Base-by-base conservation (phyloP, 768 basidiomycete species). In the Auriscalpium microsporum region DNA sequence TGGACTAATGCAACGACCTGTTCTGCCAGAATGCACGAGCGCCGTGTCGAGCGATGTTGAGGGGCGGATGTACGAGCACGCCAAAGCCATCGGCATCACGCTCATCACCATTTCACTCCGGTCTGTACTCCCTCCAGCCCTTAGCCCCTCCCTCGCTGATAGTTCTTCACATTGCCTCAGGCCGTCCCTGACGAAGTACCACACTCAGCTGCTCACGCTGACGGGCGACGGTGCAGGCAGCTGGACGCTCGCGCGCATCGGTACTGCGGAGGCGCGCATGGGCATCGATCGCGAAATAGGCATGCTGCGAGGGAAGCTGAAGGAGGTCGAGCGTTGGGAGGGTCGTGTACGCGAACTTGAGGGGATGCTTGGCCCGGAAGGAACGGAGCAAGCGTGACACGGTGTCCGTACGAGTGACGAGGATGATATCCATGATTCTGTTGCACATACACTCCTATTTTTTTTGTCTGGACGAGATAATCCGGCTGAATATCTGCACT, bases 1-100 rank as follows among this genome's bases (percentile, higher is more conserved):
- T 17, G 45, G 0, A 35, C 17, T 14, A 11, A 7, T 48, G 33
- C 10, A 28, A 46, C 48, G 16, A 35, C 54, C 28, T 28, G 42
- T 16, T 40, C 17, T 8, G 13, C 6, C 65, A 88, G 94, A 98
- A 65, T 96, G 93, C 69, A 97, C 94, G 7, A 91, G 88, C 54
- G 95, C 94, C 1, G 92, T 98, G 10, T 94, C 92, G 11, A 90
- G 89, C 58, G 95, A 98, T 66, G 94, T 97, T 19, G 94, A 98
- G 68, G 94, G 94, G 0, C 76, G 82, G 60, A 94, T 98, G 90
- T 98, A 97, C 72, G 89, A 94, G 67, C 84, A 90, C 59, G 86
- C 89, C 33, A 96, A 96, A 69, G 78, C 83, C 35, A 74, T 90
- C 11, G 92, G 87, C 1, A 93, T 96, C 65, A 94, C 94, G 0